These are phyloP conservation scores for Septoria linicola DNA, from an alignment of 2,329 filamentous ascomycete species.

Conservation along the genomic window DNA sequence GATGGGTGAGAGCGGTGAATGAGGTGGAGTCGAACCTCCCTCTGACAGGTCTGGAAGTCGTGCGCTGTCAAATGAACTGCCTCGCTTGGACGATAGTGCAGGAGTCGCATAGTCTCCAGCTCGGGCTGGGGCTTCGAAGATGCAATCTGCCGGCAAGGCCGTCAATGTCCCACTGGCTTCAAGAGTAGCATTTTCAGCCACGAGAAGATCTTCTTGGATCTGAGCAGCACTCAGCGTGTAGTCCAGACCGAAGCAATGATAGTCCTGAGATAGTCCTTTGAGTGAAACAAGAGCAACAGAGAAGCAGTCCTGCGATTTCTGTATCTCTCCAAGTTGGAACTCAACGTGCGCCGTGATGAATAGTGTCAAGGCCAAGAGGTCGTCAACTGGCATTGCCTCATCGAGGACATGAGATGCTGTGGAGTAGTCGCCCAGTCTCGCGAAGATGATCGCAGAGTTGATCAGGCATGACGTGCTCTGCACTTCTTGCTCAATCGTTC, in stretches of 20 bases:
- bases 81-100: constrained; percentile 11
- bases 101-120: neutral
- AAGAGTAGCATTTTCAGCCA: constrained; percentile 3
- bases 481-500: constrained; percentile 17
- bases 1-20: constrained; percentile 9
- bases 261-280: constrained; percentile 18
- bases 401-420: constrained; percentile 28
- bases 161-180: constrained; percentile 8
- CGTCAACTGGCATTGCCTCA: constrained; percentile 26
- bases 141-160: constrained; percentile 29
- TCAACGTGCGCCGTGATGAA: constrained; percentile 36
- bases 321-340: constrained; percentile 28
- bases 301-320: constrained; percentile 28
- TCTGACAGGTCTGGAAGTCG: constrained; percentile 18
- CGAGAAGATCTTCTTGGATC: constrained; percentile 19
- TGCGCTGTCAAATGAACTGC: constrained; percentile 14
- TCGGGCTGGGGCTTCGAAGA: constrained; percentile 29
- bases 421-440: constrained; percentile 34
- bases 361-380: constrained; percentile 25
- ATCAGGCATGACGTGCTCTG: constrained; percentile 28
- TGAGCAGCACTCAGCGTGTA: constrained; percentile 25
- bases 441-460: constrained; percentile 35
- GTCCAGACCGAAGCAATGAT: constrained; percentile 22
- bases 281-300: constrained; percentile 24
- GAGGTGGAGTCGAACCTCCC: constrained; percentile 7